Evolutionary conservation across 2,329 filamentous ascomycete genomes (phyloP), one percentile per base, ranked within the genome.

Genomic region (Aspergillus novoparasiticus): DNA sequence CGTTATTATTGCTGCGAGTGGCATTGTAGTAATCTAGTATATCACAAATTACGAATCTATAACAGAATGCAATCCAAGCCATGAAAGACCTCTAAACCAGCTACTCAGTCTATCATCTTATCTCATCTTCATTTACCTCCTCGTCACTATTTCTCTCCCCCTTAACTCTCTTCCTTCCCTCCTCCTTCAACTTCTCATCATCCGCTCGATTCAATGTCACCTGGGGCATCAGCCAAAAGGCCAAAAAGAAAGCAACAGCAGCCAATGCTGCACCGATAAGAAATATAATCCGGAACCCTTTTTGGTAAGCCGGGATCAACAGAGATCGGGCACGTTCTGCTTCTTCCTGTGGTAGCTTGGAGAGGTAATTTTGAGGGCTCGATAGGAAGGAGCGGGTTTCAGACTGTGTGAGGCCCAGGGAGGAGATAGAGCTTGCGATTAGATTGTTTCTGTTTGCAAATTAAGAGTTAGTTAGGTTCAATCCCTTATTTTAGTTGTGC

Each of bases 201-300:
- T 77, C 75, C 1, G 57, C 67, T 16, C 71, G 54, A n/a, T 67
- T 71, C 32, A 78, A 39, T 5, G 55, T 58, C 21, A 77, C 65
- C 59, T 80, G 78, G 14, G 79, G 78, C 71, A 81, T 79, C 23
- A 80, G 65, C 21, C 66, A 68, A 30, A 69, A 58, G 11, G 76
- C 73, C 32, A 80, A 51, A 14, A 75, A 57, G 39, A 77, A 76
- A 0, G 78, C 76, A 1, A 78, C 26, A 0, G 73, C 73, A 2
- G 79, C 74, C 34, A 81, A 64, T 3, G 69, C 68, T 0, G 79
- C 77, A 3, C 75, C 74, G 12, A 80, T 70, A 4, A 79, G 64
- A 62, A 81, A 82, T 6, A 81, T 76, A 32, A 77, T 75, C 12
- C 73, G 71, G 63, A 81, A 81, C 0, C 76, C 79, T 11, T 70